Base-by-base conservation (phyloP, 441 rosid genomes). In the Aleurites moluccanus region DNA sequence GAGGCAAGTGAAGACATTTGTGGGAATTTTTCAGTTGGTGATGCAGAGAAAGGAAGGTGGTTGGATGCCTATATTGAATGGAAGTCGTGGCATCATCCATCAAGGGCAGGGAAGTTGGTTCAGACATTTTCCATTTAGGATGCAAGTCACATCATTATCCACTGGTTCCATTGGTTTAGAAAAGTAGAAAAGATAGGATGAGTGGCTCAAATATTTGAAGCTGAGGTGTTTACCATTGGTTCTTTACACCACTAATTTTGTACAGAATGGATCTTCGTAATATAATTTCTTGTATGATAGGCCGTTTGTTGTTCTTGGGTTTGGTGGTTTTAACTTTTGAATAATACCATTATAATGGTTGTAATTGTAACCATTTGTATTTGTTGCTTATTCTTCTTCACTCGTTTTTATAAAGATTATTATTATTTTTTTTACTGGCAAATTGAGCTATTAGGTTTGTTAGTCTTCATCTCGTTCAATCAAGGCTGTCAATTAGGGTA, bases 201-300 rank as follows among this genome's bases (percentile, higher is more conserved):
- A 4, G 15, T 38, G 30, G 20, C 71, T 70, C 62, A 20, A 23
- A 56, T 38, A 40, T 28, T 44, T 7, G 73, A 74, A 64, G 44
- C 49, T 27, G 72, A 64, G 64, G 64, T 56, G 50, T 64, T 47
- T 18, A 20, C 15, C 50, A 20, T 11, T 61, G 28, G 40, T 30
- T 65, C 7, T n/a, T 42, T 30, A 16, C 21, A 20, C 45, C 35
- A 14, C 56, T 66, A 28, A 72, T 67, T 72, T 53, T 75, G 81
- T 78, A 73, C 61, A 80, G 78, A 74, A 47, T 33, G 66, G 55
- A 71, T 74, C 4, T 40, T 60, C 33, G 21, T 60, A 66, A 23
- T 50, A 18, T 49, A 59, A 64, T 63, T 40, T 56, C 30, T 23
- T 75, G 75, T 67, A 75, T 69, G 6, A 2, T 64, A 75, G 70